phyloP scores from a whole-genome alignment of 2,329 filamentous ascomycete species.

The Anisogramma anomala region DNA sequence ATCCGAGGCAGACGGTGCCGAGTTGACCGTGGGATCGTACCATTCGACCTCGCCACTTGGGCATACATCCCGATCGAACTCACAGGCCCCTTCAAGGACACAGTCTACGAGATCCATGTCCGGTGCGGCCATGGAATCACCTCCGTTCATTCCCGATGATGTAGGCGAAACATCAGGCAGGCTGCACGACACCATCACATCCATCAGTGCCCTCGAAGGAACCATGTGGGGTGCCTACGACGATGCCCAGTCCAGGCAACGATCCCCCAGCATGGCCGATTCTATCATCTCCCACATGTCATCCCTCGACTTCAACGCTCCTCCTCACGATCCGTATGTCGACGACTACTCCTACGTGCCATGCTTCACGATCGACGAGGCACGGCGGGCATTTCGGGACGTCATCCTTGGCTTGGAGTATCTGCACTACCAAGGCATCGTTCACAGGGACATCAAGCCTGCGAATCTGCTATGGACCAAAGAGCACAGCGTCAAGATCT shows the following conservation, averaged over 20 bases:
- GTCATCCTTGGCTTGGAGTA: constrained; percentile 91
- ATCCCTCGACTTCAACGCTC: constrained; percentile 46
- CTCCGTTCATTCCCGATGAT: constrained; percentile 31
- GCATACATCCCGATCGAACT: constrained; percentile 30
- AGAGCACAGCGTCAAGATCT: constrained; percentile 87
- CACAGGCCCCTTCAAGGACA: constrained; percentile 35
- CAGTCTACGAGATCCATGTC: constrained; percentile 34
- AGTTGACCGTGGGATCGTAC: constrained; percentile 24
- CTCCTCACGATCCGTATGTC: constrained; percentile 54
- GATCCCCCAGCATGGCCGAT: constrained; percentile 71
- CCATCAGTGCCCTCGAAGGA: constrained; percentile 55
- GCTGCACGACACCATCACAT: constrained; percentile 39
- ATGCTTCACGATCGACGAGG: constrained; percentile 75
- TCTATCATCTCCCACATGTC: constrained; percentile 64
- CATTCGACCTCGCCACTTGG: constrained; percentile 29
- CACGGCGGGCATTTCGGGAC: constrained; percentile 78
- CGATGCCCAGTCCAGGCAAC: constrained; percentile 47
- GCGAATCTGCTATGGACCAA: constrained; percentile 83
- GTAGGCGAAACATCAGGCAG: constrained; percentile 44
- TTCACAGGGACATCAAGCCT: constrained; percentile 76
- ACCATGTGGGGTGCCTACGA: constrained; percentile 67
- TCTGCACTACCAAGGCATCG: constrained; percentile 75
- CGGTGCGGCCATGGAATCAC: constrained; percentile 25
- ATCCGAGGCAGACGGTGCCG: constrained; percentile 29
- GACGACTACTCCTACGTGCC: constrained; percentile 91